Conservation (phyloP, 2,329 filamentous ascomycete genomes). For the Coccinonectria pachysandricola region DNA sequence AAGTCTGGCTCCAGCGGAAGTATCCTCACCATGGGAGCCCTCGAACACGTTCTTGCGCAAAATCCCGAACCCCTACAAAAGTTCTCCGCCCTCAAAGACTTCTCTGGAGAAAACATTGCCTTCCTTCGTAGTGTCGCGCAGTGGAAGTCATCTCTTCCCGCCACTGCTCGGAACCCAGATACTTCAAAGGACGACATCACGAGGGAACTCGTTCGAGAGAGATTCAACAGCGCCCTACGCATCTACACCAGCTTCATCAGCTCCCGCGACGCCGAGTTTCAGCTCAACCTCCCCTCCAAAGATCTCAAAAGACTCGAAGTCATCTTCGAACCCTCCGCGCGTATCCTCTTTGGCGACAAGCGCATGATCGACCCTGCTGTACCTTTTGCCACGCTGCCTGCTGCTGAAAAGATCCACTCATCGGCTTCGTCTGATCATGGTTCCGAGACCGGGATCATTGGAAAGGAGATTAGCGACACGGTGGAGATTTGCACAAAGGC, state of each 20-base stretch:
- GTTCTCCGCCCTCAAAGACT: constrained; percentile 56
- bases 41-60: constrained; percentile 46
- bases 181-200: constrained; percentile 12
- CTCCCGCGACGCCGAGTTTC: constrained; percentile 44
- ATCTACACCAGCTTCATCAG: constrained; percentile 19
- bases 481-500: constrained; percentile 16
- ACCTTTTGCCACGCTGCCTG: constrained; percentile 31
- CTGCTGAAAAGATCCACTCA: constrained; percentile 13
- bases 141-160: constrained; percentile 23
- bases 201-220: constrained; percentile 32
- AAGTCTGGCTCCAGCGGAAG: constrained; percentile 28
- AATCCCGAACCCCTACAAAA: constrained; percentile 51
- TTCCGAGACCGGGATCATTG: constrained; percentile 16
- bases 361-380: constrained; percentile 30
- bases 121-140: constrained; percentile 49
- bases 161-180: constrained; percentile 14
- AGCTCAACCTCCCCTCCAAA: constrained; percentile 52
- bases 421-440: constrained; percentile 9
- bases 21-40: constrained; percentile 18
- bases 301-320: constrained; percentile 43
- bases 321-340: constrained; percentile 46
- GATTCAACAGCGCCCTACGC: constrained; percentile 48
- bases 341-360: constrained; percentile 32
- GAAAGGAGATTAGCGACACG: constrained; percentile 5
- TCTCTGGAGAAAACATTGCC: constrained; percentile 59